These are phyloP conservation scores for Tulasnella sp. DNA, from an alignment of 768 basidiomycete genomes.

Conservation along the genomic window DNA sequence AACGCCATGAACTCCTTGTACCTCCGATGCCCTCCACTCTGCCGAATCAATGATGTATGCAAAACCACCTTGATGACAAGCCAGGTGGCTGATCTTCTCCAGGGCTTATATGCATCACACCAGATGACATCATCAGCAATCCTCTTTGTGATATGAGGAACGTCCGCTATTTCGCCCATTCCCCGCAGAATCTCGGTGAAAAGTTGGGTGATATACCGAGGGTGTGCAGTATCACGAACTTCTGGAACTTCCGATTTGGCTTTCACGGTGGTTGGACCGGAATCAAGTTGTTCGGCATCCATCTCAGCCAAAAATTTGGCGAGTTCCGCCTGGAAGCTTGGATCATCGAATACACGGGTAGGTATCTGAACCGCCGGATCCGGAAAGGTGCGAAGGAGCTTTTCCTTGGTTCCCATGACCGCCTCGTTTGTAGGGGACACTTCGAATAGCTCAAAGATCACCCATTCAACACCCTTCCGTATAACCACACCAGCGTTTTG, in stretches of 20 bases:
- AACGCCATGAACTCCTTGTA: slow-evolving; percentile 42
- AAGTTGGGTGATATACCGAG: slow-evolving; percentile 38
- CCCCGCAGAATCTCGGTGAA: slow-evolving; percentile 37
- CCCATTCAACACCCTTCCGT: too few relatives aligned
- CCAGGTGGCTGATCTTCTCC: slow-evolving; percentile 42
- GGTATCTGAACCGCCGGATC: too few relatives aligned
- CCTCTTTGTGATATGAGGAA: slow-evolving; percentile 30
- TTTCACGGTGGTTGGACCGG: slow-evolving; percentile 28
- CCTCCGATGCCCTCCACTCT: too few relatives aligned
- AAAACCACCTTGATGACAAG: slow-evolving; percentile 35
- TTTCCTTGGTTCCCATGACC: too few relatives aligned
- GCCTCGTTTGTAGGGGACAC: too few relatives aligned
- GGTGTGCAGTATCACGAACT: slow-evolving; percentile 31
- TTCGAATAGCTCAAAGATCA: too few relatives aligned
- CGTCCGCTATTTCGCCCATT: slow-evolving; percentile 25
- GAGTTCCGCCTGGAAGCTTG: slow-evolving; percentile 27
- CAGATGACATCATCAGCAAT: slow-evolving; percentile 38
- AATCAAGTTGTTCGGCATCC: slow-evolving; percentile 26
- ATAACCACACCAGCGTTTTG: too few relatives aligned
- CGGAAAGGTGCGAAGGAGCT: too few relatives aligned
- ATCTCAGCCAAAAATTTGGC: slow-evolving; percentile 31
- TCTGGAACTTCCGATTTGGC: slow-evolving; percentile 23
- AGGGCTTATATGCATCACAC: slow-evolving; percentile 29
- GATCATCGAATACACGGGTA: too few relatives aligned
- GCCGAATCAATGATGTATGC: slow-evolving; percentile 25